Evolutionary conservation across 139 green algal species (phyloP), one percentile per base, ranked within the genome.

Genomic region (Chlamydomonas schloesseri): DNA sequence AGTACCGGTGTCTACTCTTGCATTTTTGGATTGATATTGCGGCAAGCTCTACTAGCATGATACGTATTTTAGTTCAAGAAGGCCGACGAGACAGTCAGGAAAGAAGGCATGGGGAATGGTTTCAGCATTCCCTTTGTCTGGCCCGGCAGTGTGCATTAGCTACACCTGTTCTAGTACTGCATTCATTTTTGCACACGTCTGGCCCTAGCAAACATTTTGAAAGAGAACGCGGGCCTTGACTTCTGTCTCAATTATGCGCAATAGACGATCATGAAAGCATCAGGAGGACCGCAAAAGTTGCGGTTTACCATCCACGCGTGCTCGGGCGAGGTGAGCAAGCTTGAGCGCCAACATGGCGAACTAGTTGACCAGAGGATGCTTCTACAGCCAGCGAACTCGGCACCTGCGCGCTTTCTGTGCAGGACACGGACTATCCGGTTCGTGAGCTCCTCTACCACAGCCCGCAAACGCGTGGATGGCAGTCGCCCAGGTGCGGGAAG

Each of bases 391-490:
- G 20, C n/a, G 64, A 84, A 53, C 31, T 55, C 8, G 15, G 0
- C 37, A n/a, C n/a, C 21, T 36, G 36, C 58, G 21, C 53, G n/a
- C 26, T 9, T 64, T 8, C 18, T 55, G 26, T 36, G 53, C 87
- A 98, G 93, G 95, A 98, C 83, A 86, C 92, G 4, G 95, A 97
- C 47, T 96, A 96, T 67, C 95, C 96, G 1, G 95, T 92, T 18
- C 84, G 87, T 10, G 96, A 98, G 90, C 91, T 98, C 21, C 88
- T 97, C 15, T 94, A 90, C 53, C 93, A 98, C 79, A 96, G 86
- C 76, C 89, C 92, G 15, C 93, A 98, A 55, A 96, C 93, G 4
- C 79, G 92, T 31, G 96, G 96, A 58, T 98, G 96, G 96, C 95
- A 97, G 83, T 94, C 91, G 37, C 91, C 95, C 24, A 95, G 95